Evolutionary conservation across 768 basidiomycete species (phyloP).

Genomic region (Stropharia rugosoannulata): DNA sequence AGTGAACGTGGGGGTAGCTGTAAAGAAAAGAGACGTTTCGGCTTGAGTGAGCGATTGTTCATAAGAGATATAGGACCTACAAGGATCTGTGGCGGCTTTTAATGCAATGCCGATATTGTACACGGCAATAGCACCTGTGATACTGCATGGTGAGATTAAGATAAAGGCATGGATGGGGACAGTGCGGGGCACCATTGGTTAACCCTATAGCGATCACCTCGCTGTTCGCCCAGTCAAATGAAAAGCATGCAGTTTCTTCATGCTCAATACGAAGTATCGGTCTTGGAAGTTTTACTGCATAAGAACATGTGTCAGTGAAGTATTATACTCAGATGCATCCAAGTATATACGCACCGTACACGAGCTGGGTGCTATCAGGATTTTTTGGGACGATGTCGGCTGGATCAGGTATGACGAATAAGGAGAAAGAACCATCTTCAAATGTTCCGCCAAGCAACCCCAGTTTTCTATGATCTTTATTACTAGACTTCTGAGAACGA

Average conservation of each 20-base stretch:
- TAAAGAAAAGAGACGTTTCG: background rate
- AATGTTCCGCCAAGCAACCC: constrained; percentile 86
- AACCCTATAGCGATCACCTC: constrained; percentile 80
- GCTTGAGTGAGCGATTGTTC: background rate
- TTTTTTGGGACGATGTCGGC: constrained; percentile 36
- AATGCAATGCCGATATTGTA: constrained; percentile 52
- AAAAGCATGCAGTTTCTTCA: constrained; percentile 74
- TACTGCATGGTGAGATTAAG: background rate
- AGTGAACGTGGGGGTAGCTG: constrained; percentile 28
- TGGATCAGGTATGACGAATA: constrained; percentile 83
- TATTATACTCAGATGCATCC: background rate
- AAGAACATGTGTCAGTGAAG: background rate
- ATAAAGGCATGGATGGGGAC: background rate
- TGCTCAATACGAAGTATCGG: constrained; percentile 74
- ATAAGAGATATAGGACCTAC: constrained; percentile 23
- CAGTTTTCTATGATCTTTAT: constrained; percentile 50
- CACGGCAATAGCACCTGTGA: constrained; percentile 52
- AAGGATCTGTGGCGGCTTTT: constrained; percentile 24
- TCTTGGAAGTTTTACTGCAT: constrained; percentile 53
- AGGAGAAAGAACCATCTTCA: constrained; percentile 79
- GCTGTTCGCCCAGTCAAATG: constrained; percentile 90
- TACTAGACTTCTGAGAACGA: constrained; percentile 18
- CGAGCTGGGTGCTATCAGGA: constrained; percentile 31
- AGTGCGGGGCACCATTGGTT: constrained; percentile 65
- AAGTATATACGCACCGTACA: constrained; percentile 44